Evolutionary conservation across 2,329 filamentous ascomycete genomes (phyloP), one percentile per base, ranked within the genome.

Genomic region (Didymellaceae sp.): DNA sequence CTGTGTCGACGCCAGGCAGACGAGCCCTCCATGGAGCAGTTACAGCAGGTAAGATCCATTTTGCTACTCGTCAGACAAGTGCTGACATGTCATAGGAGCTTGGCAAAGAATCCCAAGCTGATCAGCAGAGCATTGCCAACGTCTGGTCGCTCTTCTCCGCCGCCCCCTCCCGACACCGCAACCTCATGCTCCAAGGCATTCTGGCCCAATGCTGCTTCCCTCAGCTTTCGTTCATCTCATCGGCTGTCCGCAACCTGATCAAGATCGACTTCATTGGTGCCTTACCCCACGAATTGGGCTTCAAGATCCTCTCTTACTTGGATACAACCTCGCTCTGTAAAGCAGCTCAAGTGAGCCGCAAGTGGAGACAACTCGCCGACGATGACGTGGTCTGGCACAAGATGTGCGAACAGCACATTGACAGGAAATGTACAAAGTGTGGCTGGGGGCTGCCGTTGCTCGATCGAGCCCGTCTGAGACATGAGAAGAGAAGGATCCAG

Each of bases 111-210:
- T 88, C 91, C 5, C 84, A 88, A 55, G 86, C 84, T 58, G 94
- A 99, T 71, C 91, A 96, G 75, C 91, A 97, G 75, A 92, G 90
- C 67, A 97, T 99, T 65, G 91, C 92, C 25, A 93, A 97, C 67
- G 92, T 97, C 47, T 99, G 94, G 94, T 96, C 93, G 0, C 81
- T 97, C 38, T 99, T 99, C 78, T 97, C 93, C 0, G 94, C 94
- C 30, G 92, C 94, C 0, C 94, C 94, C 0, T 84, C 91, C 8
- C 96, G 95, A 71, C 93, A 97, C 68, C 87, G 94, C 62, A 93
- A 96, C 57, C 82, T 99, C 52, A 97, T 99, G 90, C 82, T 99
- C 6, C 91, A 96, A 72, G 94, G 94, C 60, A 93, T 99, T 65
- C 86, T 99, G 54, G 89, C 93, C 0, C 92, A 97, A 73, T 97